Conservation (phyloP, 108 stramenopile genomes). For the Skeletonema costatum region DNA sequence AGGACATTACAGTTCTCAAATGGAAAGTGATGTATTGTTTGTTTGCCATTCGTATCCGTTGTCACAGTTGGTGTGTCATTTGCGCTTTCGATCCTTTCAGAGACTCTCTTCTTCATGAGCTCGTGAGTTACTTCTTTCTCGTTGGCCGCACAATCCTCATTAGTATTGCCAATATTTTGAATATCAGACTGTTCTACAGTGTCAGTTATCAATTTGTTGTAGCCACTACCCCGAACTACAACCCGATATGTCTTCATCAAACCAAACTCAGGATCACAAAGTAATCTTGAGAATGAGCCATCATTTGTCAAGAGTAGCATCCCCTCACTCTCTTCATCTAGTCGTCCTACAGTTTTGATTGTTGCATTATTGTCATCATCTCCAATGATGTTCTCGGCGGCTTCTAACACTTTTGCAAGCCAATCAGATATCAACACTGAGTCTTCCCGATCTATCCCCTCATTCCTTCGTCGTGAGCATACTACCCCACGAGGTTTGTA, state of each 20-base stretch:
- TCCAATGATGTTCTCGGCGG: background rate
- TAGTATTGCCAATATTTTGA: background rate
- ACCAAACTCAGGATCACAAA: conserved; percentile 40
- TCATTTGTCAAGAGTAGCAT: conserved; percentile 74
- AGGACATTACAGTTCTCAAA: conserved; percentile 26
- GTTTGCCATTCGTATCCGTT: background rate
- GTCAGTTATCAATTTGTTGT: background rate
- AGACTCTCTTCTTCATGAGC: conserved; percentile 1
- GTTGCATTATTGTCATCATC: background rate
- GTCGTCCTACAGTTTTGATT: conserved; percentile 66
- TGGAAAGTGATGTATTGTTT: conserved; percentile 10
- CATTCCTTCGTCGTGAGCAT: conserved; percentile 22
- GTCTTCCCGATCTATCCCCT: conserved; percentile 29
- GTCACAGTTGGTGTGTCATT: background rate
- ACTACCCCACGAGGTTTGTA: conserved; percentile 35
- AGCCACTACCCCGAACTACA: conserved; percentile 19
- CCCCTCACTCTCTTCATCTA: conserved; percentile 77
- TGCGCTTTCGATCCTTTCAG: conserved; percentile 22
- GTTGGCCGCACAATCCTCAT: background rate
- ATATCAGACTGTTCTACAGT: background rate
- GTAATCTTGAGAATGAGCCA: conserved; percentile 51
- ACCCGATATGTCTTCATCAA: conserved; percentile 36
- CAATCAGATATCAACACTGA: conserved; percentile 36
- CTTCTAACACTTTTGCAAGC: conserved; percentile 4
- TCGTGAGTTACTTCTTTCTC: background rate